phyloP scores from a whole-genome alignment of 805 yeast species.

The Candida boleticola region DNA sequence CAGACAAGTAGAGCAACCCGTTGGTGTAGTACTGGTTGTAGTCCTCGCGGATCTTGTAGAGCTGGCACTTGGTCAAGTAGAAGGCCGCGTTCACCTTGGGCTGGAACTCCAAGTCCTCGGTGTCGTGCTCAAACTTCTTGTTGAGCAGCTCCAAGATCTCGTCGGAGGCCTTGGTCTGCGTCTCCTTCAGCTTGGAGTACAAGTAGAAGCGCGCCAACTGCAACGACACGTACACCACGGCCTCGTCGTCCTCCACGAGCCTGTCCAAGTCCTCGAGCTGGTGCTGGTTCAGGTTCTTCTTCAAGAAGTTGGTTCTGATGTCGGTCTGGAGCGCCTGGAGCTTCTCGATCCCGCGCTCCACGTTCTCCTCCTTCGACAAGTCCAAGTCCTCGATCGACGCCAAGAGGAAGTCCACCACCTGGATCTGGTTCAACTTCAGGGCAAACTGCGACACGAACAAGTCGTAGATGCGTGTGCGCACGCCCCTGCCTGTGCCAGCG shows the following conservation, averaged over 20 bases:
- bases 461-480: conserved; percentile 67
- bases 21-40: conserved; percentile 80
- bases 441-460: conserved; percentile 67
- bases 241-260: conserved; percentile 52
- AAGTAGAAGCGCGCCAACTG: conserved; percentile 76
- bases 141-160: conserved; percentile 63
- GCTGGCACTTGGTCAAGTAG: conserved; percentile 76
- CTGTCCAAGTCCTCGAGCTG: conserved; percentile 21
- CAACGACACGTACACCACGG: conserved; percentile 43
- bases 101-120: conserved; percentile 26
- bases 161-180: conserved; percentile 49
- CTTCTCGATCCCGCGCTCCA: conserved; percentile 23
- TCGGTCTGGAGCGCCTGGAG: conserved; percentile 31
- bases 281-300: conserved; percentile 24
- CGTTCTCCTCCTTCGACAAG: conserved; percentile 19
- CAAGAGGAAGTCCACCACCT: conserved; percentile 73
- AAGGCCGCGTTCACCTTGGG: conserved; percentile 76
- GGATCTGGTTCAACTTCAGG: conserved; percentile 73
- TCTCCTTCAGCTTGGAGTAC: conserved; percentile 36
- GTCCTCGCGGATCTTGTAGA: conserved; percentile 71
- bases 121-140: conserved; percentile 48
- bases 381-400: conserved; percentile 35
- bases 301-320: conserved; percentile 23
- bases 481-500: conserved; percentile 16
- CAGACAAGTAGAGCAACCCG: conserved; percentile 77